Conservation (phyloP, 495 filamentous ascomycete genomes). For the Parachaetomium inaequale region DNA sequence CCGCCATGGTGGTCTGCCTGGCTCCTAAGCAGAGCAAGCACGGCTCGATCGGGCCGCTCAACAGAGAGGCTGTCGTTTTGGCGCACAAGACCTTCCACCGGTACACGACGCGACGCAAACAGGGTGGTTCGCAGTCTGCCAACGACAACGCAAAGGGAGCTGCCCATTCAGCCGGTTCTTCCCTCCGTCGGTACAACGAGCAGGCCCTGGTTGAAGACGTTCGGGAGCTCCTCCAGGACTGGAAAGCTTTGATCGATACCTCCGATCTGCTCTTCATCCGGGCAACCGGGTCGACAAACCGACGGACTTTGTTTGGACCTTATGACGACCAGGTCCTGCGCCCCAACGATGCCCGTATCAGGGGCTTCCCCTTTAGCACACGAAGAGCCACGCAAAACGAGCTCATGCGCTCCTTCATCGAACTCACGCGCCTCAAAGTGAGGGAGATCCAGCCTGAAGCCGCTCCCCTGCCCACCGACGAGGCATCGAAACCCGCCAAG, state of each 20-base stretch:
- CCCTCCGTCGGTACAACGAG: constrained; percentile 89
- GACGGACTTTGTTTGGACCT: constrained; percentile 80
- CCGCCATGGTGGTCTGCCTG: constrained; percentile 89
- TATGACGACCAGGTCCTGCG: constrained; percentile 84
- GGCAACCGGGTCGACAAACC: constrained; percentile 80
- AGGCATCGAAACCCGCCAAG: constrained; percentile 34
- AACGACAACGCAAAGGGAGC: constrained; percentile 87
- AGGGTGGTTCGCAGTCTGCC: constrained; percentile 90
- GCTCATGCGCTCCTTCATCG: constrained; percentile 87
- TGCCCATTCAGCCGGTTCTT: constrained; percentile 90
- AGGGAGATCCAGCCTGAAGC: constrained; percentile 61
- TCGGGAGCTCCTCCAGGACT: constrained; percentile 69
- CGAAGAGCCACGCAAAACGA: constrained; percentile 91
- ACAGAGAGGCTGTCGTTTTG: constrained; percentile 77
- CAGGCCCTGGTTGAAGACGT: constrained; percentile 80
- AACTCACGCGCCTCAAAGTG: constrained; percentile 85
- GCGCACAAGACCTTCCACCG: constrained; percentile 97
- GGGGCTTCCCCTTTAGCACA: constrained; percentile 92
- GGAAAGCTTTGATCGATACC: constrained; percentile 77
- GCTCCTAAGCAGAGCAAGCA: constrained; percentile 73
- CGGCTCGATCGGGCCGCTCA: constrained; percentile 57
- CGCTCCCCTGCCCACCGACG: constrained; percentile 47
- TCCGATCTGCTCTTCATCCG: constrained; percentile 83
- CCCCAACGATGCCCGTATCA: constrained; percentile 75
- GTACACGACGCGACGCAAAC: constrained; percentile 92